phyloP scores from a whole-genome alignment of 805 yeast genomes.

The Yamadazyma insecticola region DNA sequence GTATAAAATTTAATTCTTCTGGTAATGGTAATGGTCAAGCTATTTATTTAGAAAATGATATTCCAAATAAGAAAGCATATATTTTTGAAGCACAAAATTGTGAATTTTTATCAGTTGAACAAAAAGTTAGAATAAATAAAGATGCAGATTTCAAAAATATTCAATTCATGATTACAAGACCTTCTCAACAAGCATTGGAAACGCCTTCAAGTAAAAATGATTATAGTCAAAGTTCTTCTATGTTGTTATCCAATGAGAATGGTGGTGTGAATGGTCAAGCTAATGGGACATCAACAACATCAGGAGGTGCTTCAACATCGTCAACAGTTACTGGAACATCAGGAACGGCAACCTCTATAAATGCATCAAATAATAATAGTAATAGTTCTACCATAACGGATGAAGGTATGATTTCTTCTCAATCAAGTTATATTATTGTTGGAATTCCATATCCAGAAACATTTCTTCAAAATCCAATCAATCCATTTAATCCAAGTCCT shows the following conservation, averaged over 20 bases:
- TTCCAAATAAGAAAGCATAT: conserved; percentile 9
- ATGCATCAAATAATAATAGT: conserved; percentile 1
- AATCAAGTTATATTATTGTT: conserved; percentile 30
- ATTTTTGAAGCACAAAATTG: conserved; percentile 17
- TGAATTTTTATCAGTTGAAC: conserved; percentile 29
- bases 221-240: conserved; percentile 32
- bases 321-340: conserved; percentile 6
- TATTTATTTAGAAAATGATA: conserved; percentile 7
- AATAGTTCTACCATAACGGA: conserved; percentile 6
- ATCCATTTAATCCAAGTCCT: conserved; percentile 37
- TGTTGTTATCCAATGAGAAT: conserved; percentile 17
- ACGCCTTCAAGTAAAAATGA: conserved; percentile 13
- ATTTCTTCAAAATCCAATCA: conserved; percentile 27
- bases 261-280: conserved; percentile 9
- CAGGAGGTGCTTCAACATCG: background rate
- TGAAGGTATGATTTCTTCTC: conserved; percentile 20
- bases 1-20: conserved; percentile 30
- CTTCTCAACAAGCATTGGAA: conserved; percentile 15
- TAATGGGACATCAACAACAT: conserved; percentile 1
- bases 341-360: conserved; percentile 11
- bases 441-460: conserved; percentile 41
- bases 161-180: conserved; percentile 33
- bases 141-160: conserved; percentile 24
- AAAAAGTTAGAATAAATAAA: conserved; percentile 24
- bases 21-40: conserved; percentile 3